phyloP scores from a whole-genome alignment of 2,329 filamentous ascomycete species.

The Sclerotinia sclerotiorum region DNA sequence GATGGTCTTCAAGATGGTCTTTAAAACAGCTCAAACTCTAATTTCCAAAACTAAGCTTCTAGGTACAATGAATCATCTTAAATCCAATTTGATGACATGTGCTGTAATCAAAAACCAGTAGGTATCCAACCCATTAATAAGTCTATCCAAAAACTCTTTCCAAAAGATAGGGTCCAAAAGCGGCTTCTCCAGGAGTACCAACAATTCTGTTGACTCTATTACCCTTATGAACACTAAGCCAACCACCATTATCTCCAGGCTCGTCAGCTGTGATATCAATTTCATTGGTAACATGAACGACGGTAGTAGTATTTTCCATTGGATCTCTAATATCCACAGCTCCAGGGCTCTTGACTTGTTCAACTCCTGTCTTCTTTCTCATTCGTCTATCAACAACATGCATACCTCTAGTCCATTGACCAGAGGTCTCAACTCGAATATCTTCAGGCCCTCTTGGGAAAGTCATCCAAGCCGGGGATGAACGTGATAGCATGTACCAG shows the following conservation, averaged over 20 bases:
- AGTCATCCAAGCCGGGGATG: slow-evolving; percentile 57
- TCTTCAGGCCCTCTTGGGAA: slow-evolving; percentile 65
- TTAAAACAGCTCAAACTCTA: neutral
- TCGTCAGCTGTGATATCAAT: slow-evolving; percentile 53
- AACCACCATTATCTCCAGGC: slow-evolving; percentile 70
- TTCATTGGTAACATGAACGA: slow-evolving; percentile 44
- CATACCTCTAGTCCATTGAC: slow-evolving; percentile 94
- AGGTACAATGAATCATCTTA: slow-evolving; percentile 1
- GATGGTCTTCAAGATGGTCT: neutral
- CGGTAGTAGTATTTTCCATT: slow-evolving; percentile 33
- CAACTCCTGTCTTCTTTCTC: slow-evolving; percentile 51
- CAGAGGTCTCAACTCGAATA: slow-evolving; percentile 82
- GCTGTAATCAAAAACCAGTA: slow-evolving; percentile 9
- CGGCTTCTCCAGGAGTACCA: slow-evolving; percentile 63
- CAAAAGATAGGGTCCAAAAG: slow-evolving; percentile 66
- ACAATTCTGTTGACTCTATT: slow-evolving; percentile 80
- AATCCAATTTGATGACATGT: slow-evolving; percentile 11
- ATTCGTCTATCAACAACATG: slow-evolving; percentile 76
- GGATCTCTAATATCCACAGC: slow-evolving; percentile 42
- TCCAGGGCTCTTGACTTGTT: slow-evolving; percentile 38
- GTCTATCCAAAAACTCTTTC: slow-evolving; percentile 50
- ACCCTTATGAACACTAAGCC: slow-evolving; percentile 71
- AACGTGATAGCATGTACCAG: slow-evolving; percentile 71
- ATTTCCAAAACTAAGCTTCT: neutral
- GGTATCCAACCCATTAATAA: neutral